Conservation (phyloP, 208 protist genomes). For the Leptomonas pyrrhocoris region DNA sequence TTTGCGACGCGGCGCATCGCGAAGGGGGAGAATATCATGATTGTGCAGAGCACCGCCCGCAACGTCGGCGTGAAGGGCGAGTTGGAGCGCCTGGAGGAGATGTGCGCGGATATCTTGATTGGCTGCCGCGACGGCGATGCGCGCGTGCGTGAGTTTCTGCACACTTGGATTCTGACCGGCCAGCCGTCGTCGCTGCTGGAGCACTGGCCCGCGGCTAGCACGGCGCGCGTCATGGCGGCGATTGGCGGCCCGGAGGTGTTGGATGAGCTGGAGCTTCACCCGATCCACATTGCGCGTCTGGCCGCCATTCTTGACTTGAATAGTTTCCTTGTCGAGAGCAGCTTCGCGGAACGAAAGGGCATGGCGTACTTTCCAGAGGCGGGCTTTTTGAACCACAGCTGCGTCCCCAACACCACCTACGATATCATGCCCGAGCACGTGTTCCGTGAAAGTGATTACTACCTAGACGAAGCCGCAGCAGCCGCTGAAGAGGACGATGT, state of each 20-base stretch:
- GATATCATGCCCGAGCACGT: constrained; percentile 82
- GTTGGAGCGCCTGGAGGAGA: constrained; percentile 76
- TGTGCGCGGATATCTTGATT: constrained; percentile 50
- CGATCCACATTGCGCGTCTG: constrained; percentile 81
- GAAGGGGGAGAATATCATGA: constrained; percentile 83
- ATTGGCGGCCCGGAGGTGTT: constrained; percentile 73
- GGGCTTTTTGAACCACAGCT: constrained; percentile 90
- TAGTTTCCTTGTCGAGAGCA: constrained; percentile 88
- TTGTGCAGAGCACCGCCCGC: constrained; percentile 78
- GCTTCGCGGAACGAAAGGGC: constrained; percentile 79
- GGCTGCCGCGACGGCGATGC: constrained; percentile 31
- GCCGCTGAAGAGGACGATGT: not conserved
- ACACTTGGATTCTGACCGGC: constrained; percentile 83
- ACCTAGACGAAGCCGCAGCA: constrained; percentile 51
- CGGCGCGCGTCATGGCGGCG: constrained; percentile 59
- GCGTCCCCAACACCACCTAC: constrained; percentile 81
- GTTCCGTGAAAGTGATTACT: constrained; percentile 83
- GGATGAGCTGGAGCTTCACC: constrained; percentile 77
- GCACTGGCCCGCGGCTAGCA: constrained; percentile 72
- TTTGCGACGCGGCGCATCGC: constrained; percentile 76
- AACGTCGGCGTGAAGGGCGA: constrained; percentile 84
- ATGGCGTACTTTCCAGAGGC: constrained; percentile 92
- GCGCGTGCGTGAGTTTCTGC: constrained; percentile 48
- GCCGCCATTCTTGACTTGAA: constrained; percentile 87
- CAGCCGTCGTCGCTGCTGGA: constrained; percentile 85